Conservation (phyloP, 495 filamentous ascomycete genomes). For the Penicillium bovifimosum region DNA sequence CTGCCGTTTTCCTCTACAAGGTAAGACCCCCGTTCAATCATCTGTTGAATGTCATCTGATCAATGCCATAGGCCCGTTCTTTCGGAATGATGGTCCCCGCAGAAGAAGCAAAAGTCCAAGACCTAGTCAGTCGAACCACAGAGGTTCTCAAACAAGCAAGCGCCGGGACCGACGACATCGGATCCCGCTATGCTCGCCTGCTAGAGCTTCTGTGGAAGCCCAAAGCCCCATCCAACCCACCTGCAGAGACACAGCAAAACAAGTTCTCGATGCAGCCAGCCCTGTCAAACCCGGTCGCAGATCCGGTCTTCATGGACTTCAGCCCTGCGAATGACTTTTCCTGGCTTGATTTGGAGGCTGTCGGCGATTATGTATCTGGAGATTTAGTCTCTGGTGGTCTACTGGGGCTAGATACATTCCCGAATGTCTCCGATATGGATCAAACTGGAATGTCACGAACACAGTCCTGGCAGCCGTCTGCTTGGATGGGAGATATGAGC, state of each 20-base stretch:
- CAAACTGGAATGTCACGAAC: constrained; percentile 30
- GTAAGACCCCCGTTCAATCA: constrained; percentile 11
- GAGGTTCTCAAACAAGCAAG: constrained; percentile 48
- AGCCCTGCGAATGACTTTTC: constrained; percentile 52
- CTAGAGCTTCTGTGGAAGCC: constrained; percentile 49
- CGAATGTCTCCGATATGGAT: constrained; percentile 28
- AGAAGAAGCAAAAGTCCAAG: constrained; percentile 49
- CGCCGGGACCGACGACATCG: constrained; percentile 48
- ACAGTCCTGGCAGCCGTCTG: constrained; percentile 37
- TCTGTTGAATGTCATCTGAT: neutral
- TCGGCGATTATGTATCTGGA: constrained; percentile 51
- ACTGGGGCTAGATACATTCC: constrained; percentile 36
- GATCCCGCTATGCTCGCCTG: constrained; percentile 49
- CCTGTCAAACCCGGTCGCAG: constrained; percentile 26
- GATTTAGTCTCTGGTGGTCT: constrained; percentile 37
- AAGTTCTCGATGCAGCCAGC: constrained; percentile 30
- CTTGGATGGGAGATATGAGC: constrained; percentile 41
- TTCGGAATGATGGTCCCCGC: constrained; percentile 47
- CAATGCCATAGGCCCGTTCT: constrained; percentile 38
- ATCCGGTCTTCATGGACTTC: constrained; percentile 38
- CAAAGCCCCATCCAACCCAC: constrained; percentile 21
- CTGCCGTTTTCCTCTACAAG: constrained; percentile 54
- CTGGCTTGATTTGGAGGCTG: constrained; percentile 53
- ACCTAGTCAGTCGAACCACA: constrained; percentile 48
- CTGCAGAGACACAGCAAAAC: constrained; percentile 29